Evolutionary conservation across 169 alveolate species (phyloP), one percentile per base, ranked within the genome.

Genomic region (Cryptosporidium sp.): DNA sequence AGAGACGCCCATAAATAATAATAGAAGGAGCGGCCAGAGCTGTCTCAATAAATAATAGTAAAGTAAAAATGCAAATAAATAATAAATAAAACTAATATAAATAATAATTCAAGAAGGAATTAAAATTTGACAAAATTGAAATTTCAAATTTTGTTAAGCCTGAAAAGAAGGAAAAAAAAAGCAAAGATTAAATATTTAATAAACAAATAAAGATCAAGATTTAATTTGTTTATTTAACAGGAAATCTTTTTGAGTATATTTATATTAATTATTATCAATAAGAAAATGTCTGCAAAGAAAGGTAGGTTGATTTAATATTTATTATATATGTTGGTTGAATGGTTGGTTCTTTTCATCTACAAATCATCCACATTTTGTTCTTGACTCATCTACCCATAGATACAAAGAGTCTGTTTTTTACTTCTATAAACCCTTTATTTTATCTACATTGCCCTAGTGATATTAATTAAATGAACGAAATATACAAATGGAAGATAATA

Each of bases 221-320:
- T 26, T 6, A 26, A 23, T 55, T 55, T 23, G 67, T 26, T 55
- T 55, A 55, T 55, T 7, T 55, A 55, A n/a, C 10, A 21, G 67
- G 29, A 55, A 14, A 55, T n/a, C 67, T 10, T 55, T 23, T 55
- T n/a, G 67, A 55, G 14, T 55, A 55, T 21, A 14, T n/a, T 55
- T 55, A 26, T 55, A 55, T 26, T 55, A n/a, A 9, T n/a, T 23
- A 69, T 39, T 37, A 37, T 31, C 39, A 50, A 51, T 14, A 71
- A 12, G 48, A 31, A 71, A n/a, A 71, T 71, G 85, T 33, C 85
- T 21, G 85, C 85, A 71, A 73, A 73, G 70, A 73, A 73, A 59
- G 86, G 86, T 73, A 73, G 55, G 86, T 73, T 59, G 14, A 23
- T 70, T 39, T 0, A 1, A 21, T n/a, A 55, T 3, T 9, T 55